Evolutionary conservation across 2,329 filamentous ascomycete genomes (phyloP), one percentile per base, ranked within the genome.

Genomic region (Cercospora beticola): DNA sequence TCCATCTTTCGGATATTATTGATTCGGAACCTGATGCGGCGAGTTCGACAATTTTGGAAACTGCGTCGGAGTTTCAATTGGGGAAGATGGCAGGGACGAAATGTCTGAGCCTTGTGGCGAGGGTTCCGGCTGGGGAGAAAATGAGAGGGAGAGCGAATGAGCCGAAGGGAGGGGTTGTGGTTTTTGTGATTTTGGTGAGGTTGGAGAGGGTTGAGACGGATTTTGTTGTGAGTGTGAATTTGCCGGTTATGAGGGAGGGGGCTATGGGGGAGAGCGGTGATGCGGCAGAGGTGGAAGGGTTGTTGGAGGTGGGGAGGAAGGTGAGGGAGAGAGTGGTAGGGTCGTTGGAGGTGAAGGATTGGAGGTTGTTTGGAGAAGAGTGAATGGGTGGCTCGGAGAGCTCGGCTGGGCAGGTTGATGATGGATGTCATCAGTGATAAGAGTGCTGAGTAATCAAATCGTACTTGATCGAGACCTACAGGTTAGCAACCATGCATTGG

Each of bases 161-260:
- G 71, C 76, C 79, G 5, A 73, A 74, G 5, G 79, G 77, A 79
- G 92, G 92, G 7, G 62, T 65, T 72, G 84, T 97, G 72, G 88
- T 92, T 16, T 83, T 97, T 72, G 84, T 97, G 72, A 88, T 92
- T n/a, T 83, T 54, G 49, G 82, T 97, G 66, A 86, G 94, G 16
- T 84, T 98, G 58, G 90, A 90, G 79, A 86, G 87, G 75, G 86
- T 93, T 77, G 84, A 84, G 67, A 94, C 94, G 0, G 94, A 98
- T 80, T 82, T 98, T 46, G 83, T 97, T 58, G 88, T 97, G 70
- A 92, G 92, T 49, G 88, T 97, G 77, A 97, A 97, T 80, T 91
- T 97, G 59, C 94, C 94, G 30, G 90, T 95, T 77, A 90, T 93
- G 74, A 87, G 89, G 79, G 89, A 90, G 8, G 89, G 92, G 4